These are phyloP conservation scores for Wickerhamiella brachini DNA, from an alignment of 805 yeast genomes.

Conservation along the genomic window DNA sequence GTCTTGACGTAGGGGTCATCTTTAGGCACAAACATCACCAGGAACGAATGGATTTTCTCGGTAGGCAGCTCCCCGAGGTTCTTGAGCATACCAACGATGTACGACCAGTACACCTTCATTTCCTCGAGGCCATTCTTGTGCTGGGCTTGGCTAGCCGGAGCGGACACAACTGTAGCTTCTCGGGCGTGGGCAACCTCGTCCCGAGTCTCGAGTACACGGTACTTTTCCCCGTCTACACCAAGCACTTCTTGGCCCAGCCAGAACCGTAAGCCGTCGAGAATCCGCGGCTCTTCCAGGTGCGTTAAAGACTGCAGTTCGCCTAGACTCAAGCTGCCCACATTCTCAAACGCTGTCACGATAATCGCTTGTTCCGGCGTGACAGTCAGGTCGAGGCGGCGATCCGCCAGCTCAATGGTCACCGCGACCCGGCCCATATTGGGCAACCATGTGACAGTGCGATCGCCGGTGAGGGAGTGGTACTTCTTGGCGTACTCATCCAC, in stretches of 20 bases:
- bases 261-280: constrained; percentile 31
- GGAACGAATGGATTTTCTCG: constrained; percentile 38
- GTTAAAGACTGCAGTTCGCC: constrained; percentile 26
- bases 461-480: constrained; percentile 36
- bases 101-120: constrained; percentile 33
- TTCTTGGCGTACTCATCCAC: constrained; percentile 29
- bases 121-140: constrained; percentile 17
- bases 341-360: constrained; percentile 38
- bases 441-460: constrained; percentile 44
- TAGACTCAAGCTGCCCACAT: constrained; percentile 17
- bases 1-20: constrained; percentile 31
- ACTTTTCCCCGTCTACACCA: constrained; percentile 27
- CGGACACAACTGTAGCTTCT: background rate
- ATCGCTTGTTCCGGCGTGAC: constrained; percentile 64
- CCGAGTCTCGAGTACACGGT: background rate
- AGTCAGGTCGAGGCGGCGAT: constrained; percentile 28
- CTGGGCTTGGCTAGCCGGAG: background rate
- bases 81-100: constrained; percentile 41
- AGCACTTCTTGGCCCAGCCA: constrained; percentile 57
- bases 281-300: constrained; percentile 31
- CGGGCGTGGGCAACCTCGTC: background rate
- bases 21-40: constrained; percentile 42
- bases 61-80: constrained; percentile 39
- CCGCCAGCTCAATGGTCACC: constrained; percentile 43
- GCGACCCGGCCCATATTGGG: constrained; percentile 50